Evolutionary conservation across 345 rosid species (phyloP).

Genomic region (Pelargonium nanum): DNA sequence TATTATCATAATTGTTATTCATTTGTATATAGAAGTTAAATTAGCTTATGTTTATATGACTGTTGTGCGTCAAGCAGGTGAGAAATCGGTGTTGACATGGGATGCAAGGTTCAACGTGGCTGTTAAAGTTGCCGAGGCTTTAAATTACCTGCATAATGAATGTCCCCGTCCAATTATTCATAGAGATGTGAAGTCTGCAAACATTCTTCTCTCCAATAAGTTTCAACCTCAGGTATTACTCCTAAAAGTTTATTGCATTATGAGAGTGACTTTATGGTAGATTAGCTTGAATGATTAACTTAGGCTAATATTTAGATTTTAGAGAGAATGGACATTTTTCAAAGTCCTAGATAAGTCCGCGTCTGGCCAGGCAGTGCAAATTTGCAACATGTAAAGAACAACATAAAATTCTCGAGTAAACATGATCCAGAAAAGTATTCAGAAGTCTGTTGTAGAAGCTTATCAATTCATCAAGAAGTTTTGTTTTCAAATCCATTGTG

Average conservation of each 20-base stretch:
- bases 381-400: no score
- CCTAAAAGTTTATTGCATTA: neutral
- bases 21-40: neutral
- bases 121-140: constrained; percentile 81
- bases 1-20: neutral
- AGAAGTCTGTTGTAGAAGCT: neutral
- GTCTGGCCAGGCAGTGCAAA: no score
- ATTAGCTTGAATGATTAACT: no score
- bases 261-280: neutral
- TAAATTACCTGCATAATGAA: constrained; percentile 64
- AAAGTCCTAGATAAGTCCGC: no score
- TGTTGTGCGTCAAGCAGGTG: constrained; percentile 31
- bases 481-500: constrained; percentile 2
- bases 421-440: neutral
- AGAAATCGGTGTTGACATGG: constrained; percentile 61
- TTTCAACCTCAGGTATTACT: constrained; percentile 83
- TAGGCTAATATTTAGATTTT: neutral
- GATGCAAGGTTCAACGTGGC: constrained; percentile 74
- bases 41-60: neutral
- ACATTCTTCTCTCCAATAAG: constrained; percentile 69
- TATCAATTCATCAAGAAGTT: neutral
- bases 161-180: constrained; percentile 63
- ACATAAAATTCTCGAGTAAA: no score
- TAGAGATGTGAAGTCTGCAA: constrained; percentile 94
- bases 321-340: neutral